Conservation (phyloP, 2,329 filamentous ascomycete species). For the Hymenoscyphus linearis region DNA sequence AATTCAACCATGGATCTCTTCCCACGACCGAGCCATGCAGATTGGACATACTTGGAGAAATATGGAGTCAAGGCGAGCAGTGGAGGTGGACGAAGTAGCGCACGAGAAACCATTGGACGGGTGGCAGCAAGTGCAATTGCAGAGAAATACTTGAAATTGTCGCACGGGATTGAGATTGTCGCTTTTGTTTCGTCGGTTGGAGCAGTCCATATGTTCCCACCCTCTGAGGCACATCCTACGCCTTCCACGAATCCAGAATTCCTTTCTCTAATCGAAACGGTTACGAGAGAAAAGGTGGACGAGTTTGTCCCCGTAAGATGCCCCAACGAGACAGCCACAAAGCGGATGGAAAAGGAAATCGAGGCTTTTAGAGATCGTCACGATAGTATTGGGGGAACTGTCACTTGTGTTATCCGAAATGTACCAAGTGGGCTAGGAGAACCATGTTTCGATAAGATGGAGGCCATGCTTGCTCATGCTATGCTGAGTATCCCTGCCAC, state of each 20-base stretch:
- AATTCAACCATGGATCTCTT: constrained; percentile 84
- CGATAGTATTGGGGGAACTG: constrained; percentile 91
- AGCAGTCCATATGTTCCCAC: constrained; percentile 68
- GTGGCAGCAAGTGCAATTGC: constrained; percentile 89
- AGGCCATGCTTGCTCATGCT: constrained; percentile 84
- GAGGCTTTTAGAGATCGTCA: constrained; percentile 69
- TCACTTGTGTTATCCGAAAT: constrained; percentile 89
- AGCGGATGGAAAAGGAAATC: constrained; percentile 74
- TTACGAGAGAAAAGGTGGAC: constrained; percentile 76
- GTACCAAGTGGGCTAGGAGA: constrained; percentile 82
- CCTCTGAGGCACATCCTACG: constrained; percentile 61
- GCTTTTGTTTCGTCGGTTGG: constrained; percentile 87
- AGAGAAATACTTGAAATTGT: constrained; percentile 80
- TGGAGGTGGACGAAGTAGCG: constrained; percentile 83
- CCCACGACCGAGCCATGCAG: constrained; percentile 87
- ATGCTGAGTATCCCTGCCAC: constrained; percentile 94
- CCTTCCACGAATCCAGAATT: constrained; percentile 74
- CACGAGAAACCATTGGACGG: constrained; percentile 90
- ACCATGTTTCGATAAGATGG: constrained; percentile 92
- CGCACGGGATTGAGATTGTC: constrained; percentile 84
- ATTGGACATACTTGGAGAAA: constrained; percentile 96
- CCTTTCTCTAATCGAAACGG: constrained; percentile 63
- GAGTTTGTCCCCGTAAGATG: constrained; percentile 80
- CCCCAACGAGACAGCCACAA: constrained; percentile 60
- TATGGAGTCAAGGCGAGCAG: constrained; percentile 91